Evolutionary conservation across 2,329 filamentous ascomycete species (phyloP).

Genomic region (Neofusicoccum umdonicola): DNA sequence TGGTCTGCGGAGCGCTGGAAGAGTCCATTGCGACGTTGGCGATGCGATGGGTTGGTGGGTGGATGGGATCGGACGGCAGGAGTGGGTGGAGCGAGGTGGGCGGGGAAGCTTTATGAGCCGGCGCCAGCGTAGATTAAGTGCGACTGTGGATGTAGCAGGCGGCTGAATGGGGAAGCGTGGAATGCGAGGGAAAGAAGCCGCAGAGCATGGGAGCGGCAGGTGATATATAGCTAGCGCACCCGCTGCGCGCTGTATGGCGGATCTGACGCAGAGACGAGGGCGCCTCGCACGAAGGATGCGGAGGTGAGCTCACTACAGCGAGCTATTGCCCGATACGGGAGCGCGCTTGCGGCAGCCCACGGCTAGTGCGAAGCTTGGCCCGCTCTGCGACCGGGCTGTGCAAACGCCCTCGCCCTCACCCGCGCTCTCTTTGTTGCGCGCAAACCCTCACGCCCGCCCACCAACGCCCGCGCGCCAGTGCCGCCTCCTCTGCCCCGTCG

Average conservation of each 20-base stretch:
- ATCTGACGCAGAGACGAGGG: neutral
- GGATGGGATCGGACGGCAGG: neutral
- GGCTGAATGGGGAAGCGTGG: neutral
- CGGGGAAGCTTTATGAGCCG: neutral
- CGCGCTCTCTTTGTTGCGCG: neutral
- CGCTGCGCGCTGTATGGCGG: neutral
- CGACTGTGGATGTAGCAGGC: neutral
- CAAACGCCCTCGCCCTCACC: neutral
- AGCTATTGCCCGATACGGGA: neutral
- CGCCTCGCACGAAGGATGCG: constrained; percentile 11
- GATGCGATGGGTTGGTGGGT: neutral
- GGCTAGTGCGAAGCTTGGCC: constrained; percentile 4
- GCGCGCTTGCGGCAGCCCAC: neutral
- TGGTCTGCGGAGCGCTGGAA: neutral
- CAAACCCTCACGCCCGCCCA: neutral
- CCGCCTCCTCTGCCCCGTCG: neutral
- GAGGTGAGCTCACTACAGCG: constrained; percentile 2
- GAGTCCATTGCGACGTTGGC: constrained; percentile 1
- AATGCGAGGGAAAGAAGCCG: neutral
- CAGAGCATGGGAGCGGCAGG: neutral
- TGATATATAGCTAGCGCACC: constrained; percentile 4
- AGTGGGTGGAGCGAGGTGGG: neutral
- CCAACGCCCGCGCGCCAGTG: neutral
- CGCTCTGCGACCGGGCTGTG: neutral
- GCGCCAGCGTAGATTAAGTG: neutral